Base-by-base conservation (phyloP, 805 yeast species). In the Phaffomyces opuntiae region DNA sequence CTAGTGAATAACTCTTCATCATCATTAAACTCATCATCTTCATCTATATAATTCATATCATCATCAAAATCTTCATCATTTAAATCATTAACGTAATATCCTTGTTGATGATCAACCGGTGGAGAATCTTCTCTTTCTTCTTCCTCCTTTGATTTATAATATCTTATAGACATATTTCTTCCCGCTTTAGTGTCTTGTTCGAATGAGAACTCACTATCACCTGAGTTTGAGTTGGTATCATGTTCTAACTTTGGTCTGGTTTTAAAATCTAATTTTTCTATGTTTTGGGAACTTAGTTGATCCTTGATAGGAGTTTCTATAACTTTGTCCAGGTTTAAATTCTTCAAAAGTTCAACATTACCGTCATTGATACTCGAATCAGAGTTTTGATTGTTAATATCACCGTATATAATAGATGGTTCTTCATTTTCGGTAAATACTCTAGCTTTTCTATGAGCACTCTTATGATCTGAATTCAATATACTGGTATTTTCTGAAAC, bases 81-180 rank as follows among this genome's bases (percentile, higher is more conserved):
- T 32, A 62, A 45, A 45, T 69, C 74, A 52, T 69, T 66, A 14
- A 70, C 52, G 36, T 70, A 71, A 27, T 65, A 61, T 11, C 65
- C 65, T 13, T 55, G 60, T 13, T 52, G 51, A 3, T 63, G 61
- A 19, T 55, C 43, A 1, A 41, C 43, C 1, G 42, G 45, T 7
- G 50, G 52, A 8, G 40, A 38, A 3, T 52, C 49, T 40, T 64
- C 57, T 7, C 44, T 40, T 5, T 51, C 38, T 3, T 52, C 49
- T 39, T 64, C 57, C 6, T 46, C 41, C 4, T 51, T 53, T 5
- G 57, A 54, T 44, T 74, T 74, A 55, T 79, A 78, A 56, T 77
- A 78, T 47, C 75, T 72, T 21, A 74, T 69, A 0, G 83, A 77
- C 1, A 75, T 64, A 44, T 77, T 75, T 49, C 83, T 64, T 4